Conservation (phyloP, 192 early-diverging fungal species). For the Geranomyces variabilis region DNA sequence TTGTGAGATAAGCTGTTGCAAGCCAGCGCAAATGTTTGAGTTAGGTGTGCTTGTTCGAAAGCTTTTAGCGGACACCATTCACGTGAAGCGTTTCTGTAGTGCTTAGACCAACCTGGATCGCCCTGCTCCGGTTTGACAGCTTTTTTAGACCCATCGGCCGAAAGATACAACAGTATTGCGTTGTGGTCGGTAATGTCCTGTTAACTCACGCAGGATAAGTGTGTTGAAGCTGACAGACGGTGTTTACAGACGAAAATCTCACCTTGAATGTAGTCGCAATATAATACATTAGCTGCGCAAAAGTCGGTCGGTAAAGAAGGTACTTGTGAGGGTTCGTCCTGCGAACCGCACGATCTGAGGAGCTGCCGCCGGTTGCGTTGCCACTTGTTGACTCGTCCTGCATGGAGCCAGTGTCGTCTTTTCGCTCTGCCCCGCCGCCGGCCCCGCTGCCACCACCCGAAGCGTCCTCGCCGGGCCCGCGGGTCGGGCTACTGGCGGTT, state of each 20-base stretch:
- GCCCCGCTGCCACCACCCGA: too few relatives aligned
- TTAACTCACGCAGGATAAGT: too few relatives aligned
- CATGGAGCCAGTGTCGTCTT: neutral
- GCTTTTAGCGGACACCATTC: neutral
- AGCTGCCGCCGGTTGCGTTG: slow-evolving; percentile 37
- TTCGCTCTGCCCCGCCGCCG: neutral
- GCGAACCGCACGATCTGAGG: slow-evolving; percentile 39
- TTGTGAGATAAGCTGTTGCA: slow-evolving; percentile 1
- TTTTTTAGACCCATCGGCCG: slow-evolving; percentile 78
- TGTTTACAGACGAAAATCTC: neutral
- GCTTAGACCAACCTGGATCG: slow-evolving; percentile 38
- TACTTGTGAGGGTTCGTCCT: slow-evolving; percentile 90
- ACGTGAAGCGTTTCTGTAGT: neutral
- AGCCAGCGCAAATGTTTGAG: neutral
- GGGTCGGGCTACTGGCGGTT: neutral
- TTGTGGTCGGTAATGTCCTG: slow-evolving; percentile 86
- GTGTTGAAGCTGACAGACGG: too few relatives aligned
- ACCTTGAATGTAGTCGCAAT: slow-evolving; percentile 91
- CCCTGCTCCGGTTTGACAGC: slow-evolving; percentile 41
- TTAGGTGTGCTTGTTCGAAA: too few relatives aligned
- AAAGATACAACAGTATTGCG: slow-evolving; percentile 86
- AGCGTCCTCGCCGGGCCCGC: slow-evolving; percentile 2
- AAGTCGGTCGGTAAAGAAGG: slow-evolving; percentile 85
- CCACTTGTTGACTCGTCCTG: slow-evolving; percentile 42
- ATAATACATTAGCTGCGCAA: slow-evolving; percentile 90